These are phyloP conservation scores for Lophiotrema nucula DNA, from an alignment of 495 filamentous ascomycete species.

Conservation along the genomic window DNA sequence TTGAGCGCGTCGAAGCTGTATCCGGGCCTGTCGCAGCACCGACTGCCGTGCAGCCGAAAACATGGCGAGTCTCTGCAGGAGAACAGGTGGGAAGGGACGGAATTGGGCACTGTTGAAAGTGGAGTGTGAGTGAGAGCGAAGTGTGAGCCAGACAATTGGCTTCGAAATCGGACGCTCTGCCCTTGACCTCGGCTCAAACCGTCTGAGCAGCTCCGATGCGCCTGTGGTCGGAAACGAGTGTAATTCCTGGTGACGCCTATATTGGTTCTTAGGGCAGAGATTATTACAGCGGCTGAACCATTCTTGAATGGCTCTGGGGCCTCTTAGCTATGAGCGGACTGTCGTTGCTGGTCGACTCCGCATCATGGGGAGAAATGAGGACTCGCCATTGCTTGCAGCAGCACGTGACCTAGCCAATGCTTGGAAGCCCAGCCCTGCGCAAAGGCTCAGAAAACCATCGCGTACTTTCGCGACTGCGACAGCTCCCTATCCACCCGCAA, in stretches of 20 bases:
- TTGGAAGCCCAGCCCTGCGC: background rate
- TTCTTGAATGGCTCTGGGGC: no score
- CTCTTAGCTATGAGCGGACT: no score
- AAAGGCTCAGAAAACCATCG: background rate
- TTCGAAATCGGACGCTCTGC: constrained; percentile 1
- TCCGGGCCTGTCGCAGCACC: constrained; percentile 40
- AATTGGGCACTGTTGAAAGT: no score
- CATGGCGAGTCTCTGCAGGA: constrained; percentile 26
- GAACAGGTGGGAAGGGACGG: background rate
- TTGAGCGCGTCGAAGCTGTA: constrained; percentile 34
- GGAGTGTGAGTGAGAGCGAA: background rate
- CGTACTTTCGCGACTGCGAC: background rate
- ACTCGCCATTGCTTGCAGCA: no score
- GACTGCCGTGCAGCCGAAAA: constrained; percentile 34
- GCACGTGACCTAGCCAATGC: background rate
- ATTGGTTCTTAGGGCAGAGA: no score
- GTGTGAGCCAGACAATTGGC: background rate
- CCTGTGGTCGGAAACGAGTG: background rate
- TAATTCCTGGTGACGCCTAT: no score
- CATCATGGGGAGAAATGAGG: no score
- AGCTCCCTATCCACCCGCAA: background rate
- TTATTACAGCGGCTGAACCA: no score
- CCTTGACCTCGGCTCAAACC: constrained; percentile 32
- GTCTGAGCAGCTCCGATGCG: constrained; percentile 1
- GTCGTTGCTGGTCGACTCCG: no score